phyloP scores from a whole-genome alignment of 179 eudicot species.

The Beta corolliflora region DNA sequence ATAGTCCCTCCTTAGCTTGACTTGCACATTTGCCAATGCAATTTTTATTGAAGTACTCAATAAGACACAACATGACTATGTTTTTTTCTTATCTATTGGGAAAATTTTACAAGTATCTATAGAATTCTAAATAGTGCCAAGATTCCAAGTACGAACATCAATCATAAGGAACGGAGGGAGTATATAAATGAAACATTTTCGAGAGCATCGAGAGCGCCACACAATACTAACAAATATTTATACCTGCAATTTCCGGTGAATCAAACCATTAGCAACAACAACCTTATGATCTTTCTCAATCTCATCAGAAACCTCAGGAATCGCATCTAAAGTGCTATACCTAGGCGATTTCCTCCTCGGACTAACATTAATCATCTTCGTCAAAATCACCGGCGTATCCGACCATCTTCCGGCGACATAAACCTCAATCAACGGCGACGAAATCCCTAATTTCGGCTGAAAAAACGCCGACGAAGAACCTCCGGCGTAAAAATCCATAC shows the following conservation, averaged over 20 bases:
- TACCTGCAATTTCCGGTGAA: conserved; percentile 61
- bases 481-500: conserved; percentile 62
- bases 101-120: no score
- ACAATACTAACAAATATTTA: neutral
- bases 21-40: no score
- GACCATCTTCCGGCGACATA: conserved; percentile 80
- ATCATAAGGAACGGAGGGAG: no score
- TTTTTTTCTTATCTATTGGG: no score
- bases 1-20: no score
- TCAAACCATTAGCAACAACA: conserved; percentile 28
- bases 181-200: no score
- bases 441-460: conserved; percentile 59
- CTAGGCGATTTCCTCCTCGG: conserved; percentile 55
- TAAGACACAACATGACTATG: no score
- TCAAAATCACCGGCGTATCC: conserved; percentile 68
- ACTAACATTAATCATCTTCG: conserved; percentile 64
- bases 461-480: conserved; percentile 50
- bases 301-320: conserved; percentile 83
- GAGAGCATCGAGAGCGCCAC: no score
- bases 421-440: conserved; percentile 73
- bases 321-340: conserved; percentile 55
- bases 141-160: no score
- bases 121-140: no score
- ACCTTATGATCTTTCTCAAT: conserved; percentile 49
- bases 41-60: no score